phyloP scores from a whole-genome alignment of 257 asterid genomes.

The Rehmannia glutinosa region DNA sequence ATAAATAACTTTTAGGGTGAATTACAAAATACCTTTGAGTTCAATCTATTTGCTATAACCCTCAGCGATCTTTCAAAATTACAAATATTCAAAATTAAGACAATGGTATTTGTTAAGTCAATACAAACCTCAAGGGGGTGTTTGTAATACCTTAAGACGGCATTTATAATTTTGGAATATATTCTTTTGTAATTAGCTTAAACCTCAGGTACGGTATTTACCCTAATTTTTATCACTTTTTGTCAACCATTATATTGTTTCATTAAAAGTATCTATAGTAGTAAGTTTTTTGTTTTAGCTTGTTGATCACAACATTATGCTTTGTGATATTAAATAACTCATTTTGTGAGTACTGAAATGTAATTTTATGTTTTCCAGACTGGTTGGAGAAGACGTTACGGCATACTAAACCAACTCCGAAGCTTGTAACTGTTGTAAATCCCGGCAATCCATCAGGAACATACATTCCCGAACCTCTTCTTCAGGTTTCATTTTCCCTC shows the following conservation, averaged over 20 bases:
- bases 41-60: too few relatives aligned
- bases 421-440: constrained; percentile 89
- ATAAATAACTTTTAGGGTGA: too few relatives aligned
- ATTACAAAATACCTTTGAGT: too few relatives aligned
- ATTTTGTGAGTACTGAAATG: background rate
- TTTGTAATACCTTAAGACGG: too few relatives aligned
- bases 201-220: too few relatives aligned
- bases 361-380: constrained; percentile 39
- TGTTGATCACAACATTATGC: background rate
- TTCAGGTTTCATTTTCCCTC: constrained; percentile 48
- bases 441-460: constrained; percentile 99
- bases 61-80: too few relatives aligned
- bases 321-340: background rate
- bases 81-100: too few relatives aligned
- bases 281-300: background rate
- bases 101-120: too few relatives aligned
- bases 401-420: constrained; percentile 81
- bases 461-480: constrained; percentile 87
- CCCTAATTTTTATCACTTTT: too few relatives aligned
- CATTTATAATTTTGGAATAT: too few relatives aligned
- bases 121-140: too few relatives aligned
- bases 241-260: background rate
- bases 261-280: background rate
- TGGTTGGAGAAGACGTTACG: constrained; percentile 78
- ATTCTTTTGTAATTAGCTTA: too few relatives aligned